phyloP scores from a whole-genome alignment of 1,284 basidiomycete species.

The Tilletia indica region DNA sequence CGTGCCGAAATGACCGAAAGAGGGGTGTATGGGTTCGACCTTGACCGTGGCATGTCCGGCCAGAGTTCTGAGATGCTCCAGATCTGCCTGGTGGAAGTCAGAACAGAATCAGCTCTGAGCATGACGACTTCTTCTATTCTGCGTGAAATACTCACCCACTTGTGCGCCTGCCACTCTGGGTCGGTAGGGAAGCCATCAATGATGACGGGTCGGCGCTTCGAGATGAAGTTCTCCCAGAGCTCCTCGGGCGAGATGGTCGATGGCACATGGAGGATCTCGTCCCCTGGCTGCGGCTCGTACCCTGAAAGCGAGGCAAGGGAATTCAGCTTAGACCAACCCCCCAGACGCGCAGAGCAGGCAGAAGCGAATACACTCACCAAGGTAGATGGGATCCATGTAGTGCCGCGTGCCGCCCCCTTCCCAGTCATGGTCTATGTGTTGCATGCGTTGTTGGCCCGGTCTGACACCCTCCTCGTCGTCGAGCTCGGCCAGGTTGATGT shows the following conservation, averaged over 20 bases:
- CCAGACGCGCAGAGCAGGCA: no score
- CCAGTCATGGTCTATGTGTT: no score
- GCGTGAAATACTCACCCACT: constrained; percentile 34
- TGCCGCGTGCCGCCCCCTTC: no score
- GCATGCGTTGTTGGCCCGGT: no score
- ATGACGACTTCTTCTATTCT: not conserved
- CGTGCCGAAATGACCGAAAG: constrained; percentile 47
- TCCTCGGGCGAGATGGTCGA: constrained; percentile 29
- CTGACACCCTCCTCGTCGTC: no score
- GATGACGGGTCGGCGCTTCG: constrained; percentile 41
- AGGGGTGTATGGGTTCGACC: constrained; percentile 49
- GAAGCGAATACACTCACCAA: no score
- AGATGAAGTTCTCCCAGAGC: constrained; percentile 47
- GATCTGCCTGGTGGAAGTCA: constrained; percentile 29
- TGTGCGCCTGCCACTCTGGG: constrained; percentile 35
- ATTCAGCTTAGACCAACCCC: not conserved
- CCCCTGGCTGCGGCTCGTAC: constrained; percentile 7
- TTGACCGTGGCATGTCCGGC: constrained; percentile 46
- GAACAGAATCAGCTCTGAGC: not conserved
- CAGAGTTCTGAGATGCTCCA: constrained; percentile 32
- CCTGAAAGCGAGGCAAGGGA: not conserved
- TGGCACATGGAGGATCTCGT: constrained; percentile 21
- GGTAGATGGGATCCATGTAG: no score
- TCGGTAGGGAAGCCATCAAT: constrained; percentile 45
- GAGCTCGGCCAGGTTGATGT: no score